Evolutionary conservation across 768 basidiomycete genomes (phyloP).

Genomic region (Kwoniella botswanensis): DNA sequence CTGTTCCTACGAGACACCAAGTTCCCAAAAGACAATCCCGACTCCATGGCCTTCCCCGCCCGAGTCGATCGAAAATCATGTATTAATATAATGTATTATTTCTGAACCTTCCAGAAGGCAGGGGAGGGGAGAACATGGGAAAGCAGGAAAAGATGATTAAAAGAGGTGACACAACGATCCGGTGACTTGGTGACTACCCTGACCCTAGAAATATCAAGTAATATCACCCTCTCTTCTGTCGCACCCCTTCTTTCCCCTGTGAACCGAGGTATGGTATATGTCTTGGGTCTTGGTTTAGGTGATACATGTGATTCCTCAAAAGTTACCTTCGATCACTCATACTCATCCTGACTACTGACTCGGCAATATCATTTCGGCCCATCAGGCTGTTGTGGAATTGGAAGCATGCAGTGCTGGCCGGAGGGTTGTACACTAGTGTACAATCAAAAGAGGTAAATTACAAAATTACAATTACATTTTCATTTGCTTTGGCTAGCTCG

Average conservation of each 20-base stretch:
- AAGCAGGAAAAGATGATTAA: background rate
- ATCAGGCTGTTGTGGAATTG: background rate
- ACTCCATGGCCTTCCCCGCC: background rate
- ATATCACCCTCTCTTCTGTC: background rate
- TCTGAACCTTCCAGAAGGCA: background rate
- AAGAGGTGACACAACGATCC: background rate
- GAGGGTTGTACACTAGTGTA: background rate
- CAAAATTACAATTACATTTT: background rate
- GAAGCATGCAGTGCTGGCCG: background rate
- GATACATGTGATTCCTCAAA: no score
- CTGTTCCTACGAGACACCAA: background rate
- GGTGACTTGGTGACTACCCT: constrained; percentile 17
- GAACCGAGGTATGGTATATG: constrained; percentile 9
- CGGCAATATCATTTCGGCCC: no score
- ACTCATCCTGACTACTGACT: no score
- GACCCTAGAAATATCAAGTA: background rate
- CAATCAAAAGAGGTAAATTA: background rate
- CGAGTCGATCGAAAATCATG: background rate
- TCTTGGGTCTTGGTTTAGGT: background rate
- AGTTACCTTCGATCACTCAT: no score
- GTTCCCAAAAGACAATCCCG: background rate
- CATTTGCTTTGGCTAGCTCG: background rate
- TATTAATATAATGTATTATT: background rate
- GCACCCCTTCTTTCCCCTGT: background rate
- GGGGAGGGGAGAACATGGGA: background rate